Evolutionary conservation across 257 asterid genomes (phyloP).

Genomic region (Petunia axillaris): DNA sequence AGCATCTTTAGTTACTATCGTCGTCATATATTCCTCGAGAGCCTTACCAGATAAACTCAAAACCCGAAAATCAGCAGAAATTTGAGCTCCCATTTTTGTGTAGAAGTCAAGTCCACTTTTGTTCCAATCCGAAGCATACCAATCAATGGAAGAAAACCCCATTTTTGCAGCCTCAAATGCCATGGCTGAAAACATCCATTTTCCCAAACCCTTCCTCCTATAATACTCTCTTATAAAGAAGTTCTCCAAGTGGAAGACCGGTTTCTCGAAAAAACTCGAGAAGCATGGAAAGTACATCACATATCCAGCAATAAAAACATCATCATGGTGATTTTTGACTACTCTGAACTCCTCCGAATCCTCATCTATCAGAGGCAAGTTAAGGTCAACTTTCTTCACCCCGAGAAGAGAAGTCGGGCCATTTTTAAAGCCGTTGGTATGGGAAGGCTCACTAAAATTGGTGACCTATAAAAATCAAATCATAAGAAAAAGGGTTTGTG

Average conservation of each 20-base stretch:
- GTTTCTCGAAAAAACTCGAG: neutral
- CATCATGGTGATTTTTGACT: neutral
- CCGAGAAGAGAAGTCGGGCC: no score
- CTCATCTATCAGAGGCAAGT: neutral
- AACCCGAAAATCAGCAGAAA: conserved; percentile 16
- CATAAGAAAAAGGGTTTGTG: no score
- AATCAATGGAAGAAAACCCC: conserved; percentile 5
- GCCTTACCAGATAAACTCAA: conserved; percentile 9
- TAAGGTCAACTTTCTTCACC: neutral
- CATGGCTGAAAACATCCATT: conserved; percentile 20
- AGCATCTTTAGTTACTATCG: neutral
- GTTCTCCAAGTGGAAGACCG: neutral
- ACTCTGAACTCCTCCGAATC: neutral
- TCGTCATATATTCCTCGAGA: neutral
- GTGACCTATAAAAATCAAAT: neutral
- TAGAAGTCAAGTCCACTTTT: neutral
- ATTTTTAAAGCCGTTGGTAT: no score
- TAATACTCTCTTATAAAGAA: neutral
- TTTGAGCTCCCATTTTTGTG: neutral
- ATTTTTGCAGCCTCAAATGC: neutral
- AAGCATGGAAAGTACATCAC: conserved; percentile 8
- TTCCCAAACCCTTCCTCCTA: conserved; percentile 3
- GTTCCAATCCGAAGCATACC: neutral
- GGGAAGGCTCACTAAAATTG: neutral
- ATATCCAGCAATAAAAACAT: neutral